A percentile compares a stretch with the other conserved stretches of the same genome.
Conservation (phyloP, 2,329 filamentous ascomycete species). For the Pleurostoma richardsiae region DNA sequence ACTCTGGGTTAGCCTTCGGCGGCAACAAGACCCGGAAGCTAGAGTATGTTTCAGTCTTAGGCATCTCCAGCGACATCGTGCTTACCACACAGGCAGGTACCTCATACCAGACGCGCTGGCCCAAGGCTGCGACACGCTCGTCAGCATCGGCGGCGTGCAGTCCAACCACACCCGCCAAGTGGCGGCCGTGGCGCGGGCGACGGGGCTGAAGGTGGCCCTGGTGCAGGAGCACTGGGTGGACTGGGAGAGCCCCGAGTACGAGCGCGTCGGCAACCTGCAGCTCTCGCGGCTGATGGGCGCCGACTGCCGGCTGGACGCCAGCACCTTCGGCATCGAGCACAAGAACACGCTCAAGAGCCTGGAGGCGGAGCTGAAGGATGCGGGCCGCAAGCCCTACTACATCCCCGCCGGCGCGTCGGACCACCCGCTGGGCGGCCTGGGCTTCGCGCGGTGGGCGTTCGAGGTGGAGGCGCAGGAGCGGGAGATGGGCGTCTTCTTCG, state of each 20-base stretch:
- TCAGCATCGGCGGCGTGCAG: conserved; percentile 64
- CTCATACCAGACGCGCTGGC: conserved; percentile 58
- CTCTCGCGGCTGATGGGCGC: conserved; percentile 63
- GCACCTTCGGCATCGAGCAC: conserved; percentile 63
- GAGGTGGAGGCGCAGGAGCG: conserved; percentile 62
- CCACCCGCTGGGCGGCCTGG: conserved; percentile 64
- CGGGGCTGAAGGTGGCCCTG: conserved; percentile 51
- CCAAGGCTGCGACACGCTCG: conserved; percentile 53
- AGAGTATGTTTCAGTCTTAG: conserved; percentile 35
- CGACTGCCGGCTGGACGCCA: conserved; percentile 55
- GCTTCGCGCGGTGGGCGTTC: conserved; percentile 67
- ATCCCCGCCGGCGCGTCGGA: conserved; percentile 69
- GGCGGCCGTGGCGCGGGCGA: conserved; percentile 53
- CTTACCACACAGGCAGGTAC: conserved; percentile 36
- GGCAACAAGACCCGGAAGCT: conserved; percentile 68
- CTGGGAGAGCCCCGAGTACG: conserved; percentile 54
- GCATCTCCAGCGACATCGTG: not conserved
- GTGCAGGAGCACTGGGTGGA: conserved; percentile 68
- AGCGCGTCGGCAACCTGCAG: conserved; percentile 66
- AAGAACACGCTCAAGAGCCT: conserved; percentile 54
- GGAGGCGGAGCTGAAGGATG: conserved; percentile 42
- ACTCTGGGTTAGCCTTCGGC: conserved; percentile 61
- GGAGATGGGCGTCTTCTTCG: conserved; percentile 58
- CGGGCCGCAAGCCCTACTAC: conserved; percentile 61
- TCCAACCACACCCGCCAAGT: conserved; percentile 68